Evolutionary conservation across 306 rosid genomes (phyloP).

Genomic region (Cucurbita ficifolia): DNA sequence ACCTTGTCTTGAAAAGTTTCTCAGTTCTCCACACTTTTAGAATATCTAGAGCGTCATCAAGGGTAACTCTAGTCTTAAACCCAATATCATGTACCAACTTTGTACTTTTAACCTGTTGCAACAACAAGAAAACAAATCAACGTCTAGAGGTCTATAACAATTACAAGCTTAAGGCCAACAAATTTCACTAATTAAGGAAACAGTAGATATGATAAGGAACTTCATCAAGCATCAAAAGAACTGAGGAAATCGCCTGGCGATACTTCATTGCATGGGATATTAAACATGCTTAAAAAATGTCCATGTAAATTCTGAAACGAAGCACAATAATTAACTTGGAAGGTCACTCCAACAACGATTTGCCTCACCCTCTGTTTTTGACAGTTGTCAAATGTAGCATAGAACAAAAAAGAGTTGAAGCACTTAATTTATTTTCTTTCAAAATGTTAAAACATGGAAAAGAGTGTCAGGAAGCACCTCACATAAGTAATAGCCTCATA

Average conservation of each 20-base stretch:
- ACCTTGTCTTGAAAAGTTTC: conserved; percentile 61
- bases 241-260: neutral
- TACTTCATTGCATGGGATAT: neutral
- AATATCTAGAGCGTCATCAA: conserved; percentile 47
- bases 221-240: neutral
- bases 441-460: neutral
- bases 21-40: conserved; percentile 47
- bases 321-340: neutral
- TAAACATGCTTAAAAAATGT: neutral
- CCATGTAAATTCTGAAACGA: neutral
- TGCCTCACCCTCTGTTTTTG: neutral
- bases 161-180: neutral
- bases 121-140: conserved; percentile 9
- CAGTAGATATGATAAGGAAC: neutral
- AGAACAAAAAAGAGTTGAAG: neutral
- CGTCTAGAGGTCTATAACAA: neutral
- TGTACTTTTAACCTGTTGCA: conserved; percentile 56
- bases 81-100: conserved; percentile 52
- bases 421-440: neutral
- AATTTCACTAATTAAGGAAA: neutral
- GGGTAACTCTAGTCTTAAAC: conserved; percentile 61
- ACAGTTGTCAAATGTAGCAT: neutral
- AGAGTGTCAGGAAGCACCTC: neutral
- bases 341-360: neutral
- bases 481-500: neutral